These are phyloP conservation scores for Coniochaeta sp. DNA, from an alignment of 2,329 filamentous ascomycete species.

Conservation along the genomic window DNA sequence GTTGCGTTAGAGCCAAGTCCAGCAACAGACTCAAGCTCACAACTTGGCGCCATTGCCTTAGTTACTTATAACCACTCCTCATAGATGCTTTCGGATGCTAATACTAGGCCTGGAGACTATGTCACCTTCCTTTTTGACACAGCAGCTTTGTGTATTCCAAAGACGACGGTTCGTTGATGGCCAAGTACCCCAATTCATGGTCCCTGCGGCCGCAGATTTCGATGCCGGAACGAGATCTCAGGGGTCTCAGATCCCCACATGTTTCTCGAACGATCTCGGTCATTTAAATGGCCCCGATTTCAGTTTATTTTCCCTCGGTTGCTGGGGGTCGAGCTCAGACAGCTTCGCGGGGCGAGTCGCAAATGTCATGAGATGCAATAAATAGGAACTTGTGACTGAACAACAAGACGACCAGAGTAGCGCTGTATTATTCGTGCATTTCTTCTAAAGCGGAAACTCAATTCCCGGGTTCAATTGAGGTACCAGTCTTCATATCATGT, in stretches of 20 bases:
- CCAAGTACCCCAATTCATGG: background rate
- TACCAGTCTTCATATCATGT: no score
- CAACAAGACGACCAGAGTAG: background rate
- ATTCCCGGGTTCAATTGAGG: background rate
- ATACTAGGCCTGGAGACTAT: background rate
- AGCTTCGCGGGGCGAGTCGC: background rate
- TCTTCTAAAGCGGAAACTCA: background rate
- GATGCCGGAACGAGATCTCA: background rate
- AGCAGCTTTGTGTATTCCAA: no score
- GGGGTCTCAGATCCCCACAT: background rate
- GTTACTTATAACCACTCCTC: no score
- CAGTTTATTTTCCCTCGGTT: background rate
- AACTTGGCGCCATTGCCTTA: no score
- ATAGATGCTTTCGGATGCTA: background rate
- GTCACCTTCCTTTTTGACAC: background rate
- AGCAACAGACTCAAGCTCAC: no score
- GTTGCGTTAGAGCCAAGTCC: no score
- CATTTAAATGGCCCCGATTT: background rate
- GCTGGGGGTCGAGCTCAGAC: no score
- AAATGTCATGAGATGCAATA: background rate
- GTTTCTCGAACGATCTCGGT: background rate
- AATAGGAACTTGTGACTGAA: background rate
- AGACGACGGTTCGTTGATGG: background rate
- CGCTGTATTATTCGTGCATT: background rate
- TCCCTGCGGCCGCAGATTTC: background rate